Conservation (phyloP, 768 basidiomycete species). For the Antrodiella citrinella region DNA sequence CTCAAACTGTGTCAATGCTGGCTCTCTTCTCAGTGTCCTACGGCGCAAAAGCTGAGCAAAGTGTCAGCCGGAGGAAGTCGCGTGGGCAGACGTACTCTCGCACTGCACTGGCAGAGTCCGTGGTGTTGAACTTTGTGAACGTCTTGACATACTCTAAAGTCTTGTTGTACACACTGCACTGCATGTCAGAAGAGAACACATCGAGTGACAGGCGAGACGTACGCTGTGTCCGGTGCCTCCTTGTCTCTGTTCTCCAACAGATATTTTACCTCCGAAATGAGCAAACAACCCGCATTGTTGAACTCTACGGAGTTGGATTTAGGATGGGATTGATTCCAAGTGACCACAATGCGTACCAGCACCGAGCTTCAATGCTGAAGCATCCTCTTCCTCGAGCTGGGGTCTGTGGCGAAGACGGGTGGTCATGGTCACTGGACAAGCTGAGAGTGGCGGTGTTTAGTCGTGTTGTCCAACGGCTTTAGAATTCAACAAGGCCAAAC, state of each 20-base stretch:
- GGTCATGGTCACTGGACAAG: constrained; percentile 31
- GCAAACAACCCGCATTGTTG: constrained; percentile 83
- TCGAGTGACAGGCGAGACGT: constrained; percentile 20
- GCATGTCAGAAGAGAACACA: background rate
- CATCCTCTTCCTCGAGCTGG: constrained; percentile 80
- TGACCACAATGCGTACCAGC: constrained; percentile 34
- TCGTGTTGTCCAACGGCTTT: constrained; percentile 27
- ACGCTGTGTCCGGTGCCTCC: constrained; percentile 84
- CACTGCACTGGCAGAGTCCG: constrained; percentile 76
- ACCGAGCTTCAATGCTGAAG: constrained; percentile 76
- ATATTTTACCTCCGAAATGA: constrained; percentile 91
- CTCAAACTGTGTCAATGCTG: constrained; percentile 81
- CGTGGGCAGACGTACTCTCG: constrained; percentile 81
- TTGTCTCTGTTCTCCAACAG: constrained; percentile 82
- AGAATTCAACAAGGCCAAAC: constrained; percentile 22
- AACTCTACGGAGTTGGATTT: constrained; percentile 47
- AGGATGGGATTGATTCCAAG: constrained; percentile 1
- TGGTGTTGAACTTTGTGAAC: constrained; percentile 84
- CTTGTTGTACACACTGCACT: constrained; percentile 82
- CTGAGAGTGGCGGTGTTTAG: constrained; percentile 10
- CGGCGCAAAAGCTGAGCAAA: background rate
- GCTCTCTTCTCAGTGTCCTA: constrained; percentile 74
- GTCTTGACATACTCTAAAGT: constrained; percentile 88
- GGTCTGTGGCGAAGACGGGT: constrained; percentile 52
- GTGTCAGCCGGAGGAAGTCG: background rate